These are phyloP conservation scores for Cystobasidium onofrii DNA, from an alignment of 768 basidiomycete species.

Conservation along the genomic window DNA sequence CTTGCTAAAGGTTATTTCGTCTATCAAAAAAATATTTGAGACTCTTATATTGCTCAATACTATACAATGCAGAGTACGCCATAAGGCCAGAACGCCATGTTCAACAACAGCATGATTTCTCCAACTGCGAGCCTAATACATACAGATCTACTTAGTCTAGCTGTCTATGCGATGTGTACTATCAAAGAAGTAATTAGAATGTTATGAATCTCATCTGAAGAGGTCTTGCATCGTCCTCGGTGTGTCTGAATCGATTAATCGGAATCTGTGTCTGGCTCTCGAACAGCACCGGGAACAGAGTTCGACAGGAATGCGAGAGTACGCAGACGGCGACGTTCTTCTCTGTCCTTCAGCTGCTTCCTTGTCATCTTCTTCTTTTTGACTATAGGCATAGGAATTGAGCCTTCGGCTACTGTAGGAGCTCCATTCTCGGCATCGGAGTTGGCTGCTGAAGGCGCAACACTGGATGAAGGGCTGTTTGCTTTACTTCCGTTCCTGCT, in stretches of 20 bases:
- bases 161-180: not conserved
- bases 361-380: slow-evolving; percentile 61
- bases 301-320: slow-evolving; percentile 24
- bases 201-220: too few relatives aligned
- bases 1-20: too few relatives aligned
- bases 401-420: slow-evolving; percentile 42
- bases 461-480: slow-evolving; percentile 61
- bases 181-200: too few relatives aligned
- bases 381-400: slow-evolving; percentile 38
- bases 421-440: slow-evolving; percentile 37
- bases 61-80: not conserved
- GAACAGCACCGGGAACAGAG: slow-evolving; percentile 8
- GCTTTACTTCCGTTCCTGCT: slow-evolving; percentile 43
- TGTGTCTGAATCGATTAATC: too few relatives aligned
- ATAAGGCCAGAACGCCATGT: not conserved
- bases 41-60: too few relatives aligned
- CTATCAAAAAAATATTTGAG: too few relatives aligned
- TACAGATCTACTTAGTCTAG: not conserved
- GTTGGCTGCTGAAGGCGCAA: slow-evolving; percentile 45
- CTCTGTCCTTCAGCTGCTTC: slow-evolving; percentile 78
- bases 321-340: slow-evolving; percentile 64
- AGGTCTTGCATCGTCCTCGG: too few relatives aligned
- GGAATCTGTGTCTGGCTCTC: slow-evolving; percentile 31
- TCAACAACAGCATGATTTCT: not conserved
- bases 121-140: not conserved